Base-by-base conservation (phyloP, 2,329 filamentous ascomycete genomes). In the Fusarium concolor region DNA sequence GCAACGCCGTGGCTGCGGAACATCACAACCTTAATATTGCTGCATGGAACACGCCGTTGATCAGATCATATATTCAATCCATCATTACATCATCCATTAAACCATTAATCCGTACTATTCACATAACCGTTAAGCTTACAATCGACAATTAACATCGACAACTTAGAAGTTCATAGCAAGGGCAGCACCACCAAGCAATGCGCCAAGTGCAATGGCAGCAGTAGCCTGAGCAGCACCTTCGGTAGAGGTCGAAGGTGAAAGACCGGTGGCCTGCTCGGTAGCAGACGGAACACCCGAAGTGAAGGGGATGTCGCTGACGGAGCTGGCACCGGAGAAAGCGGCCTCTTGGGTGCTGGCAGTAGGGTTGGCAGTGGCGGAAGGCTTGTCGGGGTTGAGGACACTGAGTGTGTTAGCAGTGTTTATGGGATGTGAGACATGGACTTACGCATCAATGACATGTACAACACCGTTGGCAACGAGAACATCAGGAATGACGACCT, bases 371-470 rank as follows among this genome's bases (percentile, higher is more conserved):
- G 80, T 81, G 14, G 72, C 67, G 4, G 71, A 71, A 5, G 78
- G 55, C 18, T 72, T 77, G 29, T 79, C 71, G 6, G 81, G 82
- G 71, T 80, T 83, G 18, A 84, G 73, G 3, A 84, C 81, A 41
- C 79, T 81, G 71, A 86, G 83, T 38, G 84, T 78, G 17, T 17
- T 81, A 46, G 35, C 15, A 17, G 4, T 2, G 8, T 11, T 29
- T n/a, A 15, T 45, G 3, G 22, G 37, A 39, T 22, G 10, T n/a
- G 9, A 3, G 2, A 31, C 10, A 29, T n/a, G n/a, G 3, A 76
- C 83, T 74, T 76, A 86, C 85, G 81, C 80, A 71, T 91, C 87
- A 37, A 88, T 80, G 15, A 88, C 79, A 68, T 89, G 86, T 5
- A 87, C 75, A 3, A 89, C 86, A 26, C 87, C 87, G 65, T 88